A percentile compares a stretch with the other conserved stretches of the same genome.
phyloP scores from a whole-genome alignment of 371 early-diverging fungal species.

The Rhizopus microsporus region DNA sequence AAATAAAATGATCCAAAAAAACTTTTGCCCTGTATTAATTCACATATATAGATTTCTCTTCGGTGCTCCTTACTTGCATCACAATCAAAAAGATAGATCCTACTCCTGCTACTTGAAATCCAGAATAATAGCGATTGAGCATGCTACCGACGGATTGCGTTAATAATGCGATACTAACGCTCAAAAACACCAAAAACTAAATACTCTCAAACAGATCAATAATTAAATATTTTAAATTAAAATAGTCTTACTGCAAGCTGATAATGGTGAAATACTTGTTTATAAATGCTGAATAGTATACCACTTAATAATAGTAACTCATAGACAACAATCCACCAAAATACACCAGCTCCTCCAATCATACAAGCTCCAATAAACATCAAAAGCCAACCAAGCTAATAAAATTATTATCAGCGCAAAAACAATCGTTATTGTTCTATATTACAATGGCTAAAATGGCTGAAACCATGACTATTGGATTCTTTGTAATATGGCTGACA shows the following conservation, averaged over 20 bases:
- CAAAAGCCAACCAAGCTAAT: constrained; percentile 44
- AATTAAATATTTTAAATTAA: constrained; percentile 38
- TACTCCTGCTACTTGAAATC: constrained; percentile 33
- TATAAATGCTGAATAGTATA: constrained; percentile 28
- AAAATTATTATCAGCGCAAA: neutral
- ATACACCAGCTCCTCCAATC: constrained; percentile 19
- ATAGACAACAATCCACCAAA: constrained; percentile 46
- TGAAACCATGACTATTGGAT: neutral
- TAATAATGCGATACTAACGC: constrained; percentile 36
- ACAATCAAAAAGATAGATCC: constrained; percentile 44
- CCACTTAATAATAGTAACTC: constrained; percentile 35
- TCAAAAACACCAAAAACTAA: constrained; percentile 42
- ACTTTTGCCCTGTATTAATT: constrained; percentile 15
- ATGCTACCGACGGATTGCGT: constrained; percentile 24
- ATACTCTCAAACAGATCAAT: neutral
- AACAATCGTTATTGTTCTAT: too few relatives aligned
- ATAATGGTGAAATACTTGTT: constrained; percentile 38
- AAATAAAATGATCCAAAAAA: constrained; percentile 50
- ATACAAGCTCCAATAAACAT: constrained; percentile 41
- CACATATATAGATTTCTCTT: neutral
- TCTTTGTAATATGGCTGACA: neutral
- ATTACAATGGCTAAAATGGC: neutral
- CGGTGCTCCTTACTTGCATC: constrained; percentile 17
- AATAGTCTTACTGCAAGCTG: constrained; percentile 32
- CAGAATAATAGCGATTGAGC: constrained; percentile 7